Evolutionary conservation across 2,329 filamentous ascomycete genomes (phyloP), one percentile per base, ranked within the genome.

Genomic region (Penicillium sp.): DNA sequence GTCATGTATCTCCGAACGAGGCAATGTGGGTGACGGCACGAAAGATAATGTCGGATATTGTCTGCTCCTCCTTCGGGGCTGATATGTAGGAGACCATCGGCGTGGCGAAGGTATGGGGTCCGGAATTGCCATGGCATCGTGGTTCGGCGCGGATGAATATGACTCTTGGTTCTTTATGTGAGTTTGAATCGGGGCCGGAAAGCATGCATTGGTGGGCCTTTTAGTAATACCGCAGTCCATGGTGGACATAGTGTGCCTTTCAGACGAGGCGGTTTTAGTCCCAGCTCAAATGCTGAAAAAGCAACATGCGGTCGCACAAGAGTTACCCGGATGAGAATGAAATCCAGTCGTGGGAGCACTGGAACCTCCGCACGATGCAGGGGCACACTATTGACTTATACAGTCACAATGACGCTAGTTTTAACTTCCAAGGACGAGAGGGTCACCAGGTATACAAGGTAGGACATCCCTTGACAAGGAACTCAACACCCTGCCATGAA

Each of bases 21-120:
- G 65, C 27, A 62, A 27, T 35, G 62, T 63, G 8, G 69, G 68
- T 42, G 73, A 67, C 16, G 71, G 67, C 47, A 72, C 61, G 54
- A 75, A 75, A 35, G 73, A 75, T 43, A 75, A 63, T 35, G 62
- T 69, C 37, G 69, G 70, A 37, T 68, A 64, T 54, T 72, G 72
- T 50, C 68, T 71, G 42, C 68, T 71, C 52, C 67, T 69, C 55
- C 69, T 68, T 33, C 71, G 62, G 43, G 69, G 70, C 51, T 65
- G 54, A 58, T 66, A 67, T 57, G 65, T 67, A 25, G 65, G 65
- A 45, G 65, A 67, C 65, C 65, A 67, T 55, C 65, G 59, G 53
- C 65, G 65, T 27, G 65, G 65, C 33, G 65, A 67, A 25, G 65
- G 65, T 29, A 67, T 59, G 23, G 47, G 58, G 6, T 66, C 65